These are phyloP conservation scores for Serendipita indica DNA, from an alignment of 768 basidiomycete species.

Conservation along the genomic window DNA sequence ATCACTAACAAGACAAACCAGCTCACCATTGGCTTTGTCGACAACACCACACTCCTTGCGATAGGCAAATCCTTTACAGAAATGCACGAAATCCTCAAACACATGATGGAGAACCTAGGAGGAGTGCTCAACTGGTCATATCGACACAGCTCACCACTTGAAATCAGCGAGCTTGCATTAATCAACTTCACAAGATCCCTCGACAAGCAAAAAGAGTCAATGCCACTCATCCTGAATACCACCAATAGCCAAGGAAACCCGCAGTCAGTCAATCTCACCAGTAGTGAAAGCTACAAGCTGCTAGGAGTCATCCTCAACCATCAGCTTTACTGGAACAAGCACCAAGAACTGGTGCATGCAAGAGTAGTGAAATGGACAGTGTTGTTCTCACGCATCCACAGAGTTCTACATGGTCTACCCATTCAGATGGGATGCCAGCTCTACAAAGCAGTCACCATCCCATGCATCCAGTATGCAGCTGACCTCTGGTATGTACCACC, in stretches of 20 bases:
- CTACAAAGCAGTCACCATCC: slow-evolving; percentile 15
- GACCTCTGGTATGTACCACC: slow-evolving; percentile 7
- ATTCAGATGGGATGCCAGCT: slow-evolving; percentile 11
- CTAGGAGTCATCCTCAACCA: slow-evolving; percentile 19
- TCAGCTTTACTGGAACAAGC: slow-evolving; percentile 19
- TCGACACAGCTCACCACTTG: slow-evolving; percentile 22
- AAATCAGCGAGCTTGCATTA: slow-evolving; percentile 22
- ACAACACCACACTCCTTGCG: slow-evolving; percentile 18
- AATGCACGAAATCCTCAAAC: slow-evolving; percentile 15
- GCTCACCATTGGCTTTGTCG: slow-evolving; percentile 8
- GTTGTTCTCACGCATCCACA: background rate
- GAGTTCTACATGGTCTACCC: slow-evolving; percentile 5
- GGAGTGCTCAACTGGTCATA: slow-evolving; percentile 21
- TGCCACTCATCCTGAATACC: background rate
- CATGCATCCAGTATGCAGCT: slow-evolving; percentile 18
- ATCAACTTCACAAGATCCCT: slow-evolving; percentile 18
- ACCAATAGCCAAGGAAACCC: background rate
- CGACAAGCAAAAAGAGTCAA: slow-evolving; percentile 4
- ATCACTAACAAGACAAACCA: background rate
- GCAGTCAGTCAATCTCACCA: background rate
- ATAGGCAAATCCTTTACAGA: slow-evolving; percentile 17
- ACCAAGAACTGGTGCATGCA: slow-evolving; percentile 10
- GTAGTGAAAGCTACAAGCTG: slow-evolving; percentile 15
- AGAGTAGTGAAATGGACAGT: slow-evolving; percentile 6
- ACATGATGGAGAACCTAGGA: slow-evolving; percentile 19